Percentiles rank a stretch among this genome's conserved stretches.
Conservation (phyloP, 1,284 basidiomycete genomes). For the Ganoderma lingzhi region DNA sequence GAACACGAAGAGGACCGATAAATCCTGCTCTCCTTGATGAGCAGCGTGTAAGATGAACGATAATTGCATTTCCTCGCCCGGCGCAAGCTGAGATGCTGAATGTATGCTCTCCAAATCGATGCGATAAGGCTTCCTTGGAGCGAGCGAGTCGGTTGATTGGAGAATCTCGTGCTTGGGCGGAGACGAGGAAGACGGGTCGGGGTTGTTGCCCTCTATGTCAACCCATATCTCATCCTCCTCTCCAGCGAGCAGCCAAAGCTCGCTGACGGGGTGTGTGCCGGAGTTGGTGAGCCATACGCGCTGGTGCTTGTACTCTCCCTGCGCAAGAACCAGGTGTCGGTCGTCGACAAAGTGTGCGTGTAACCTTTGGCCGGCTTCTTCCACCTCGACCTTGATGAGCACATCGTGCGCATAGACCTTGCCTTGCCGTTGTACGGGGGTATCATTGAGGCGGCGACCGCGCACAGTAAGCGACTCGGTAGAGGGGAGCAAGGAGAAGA, state of each 20-base stretch:
- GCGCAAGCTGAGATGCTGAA: constrained; percentile 47
- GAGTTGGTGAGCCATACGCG: constrained; percentile 67
- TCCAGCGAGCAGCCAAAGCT: constrained; percentile 73
- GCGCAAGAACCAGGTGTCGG: constrained; percentile 55
- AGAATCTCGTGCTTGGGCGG: constrained; percentile 45
- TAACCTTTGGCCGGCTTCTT: constrained; percentile 66
- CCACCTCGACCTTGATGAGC: constrained; percentile 62
- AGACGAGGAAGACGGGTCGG: constrained; percentile 25
- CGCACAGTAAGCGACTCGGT: constrained; percentile 68
- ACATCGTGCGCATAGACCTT: constrained; percentile 73
- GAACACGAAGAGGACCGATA: constrained; percentile 72
- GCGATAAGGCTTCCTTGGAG: constrained; percentile 52
- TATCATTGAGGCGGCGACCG: constrained; percentile 75
- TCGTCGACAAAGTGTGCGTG: constrained; percentile 63
- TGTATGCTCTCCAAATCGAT: constrained; percentile 51
- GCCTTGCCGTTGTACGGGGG: constrained; percentile 68
- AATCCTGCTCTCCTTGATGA: constrained; percentile 53
- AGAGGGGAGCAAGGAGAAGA: constrained; percentile 70
- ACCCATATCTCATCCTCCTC: constrained; percentile 71
- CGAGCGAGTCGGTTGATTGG: constrained; percentile 63
- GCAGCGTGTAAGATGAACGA: constrained; percentile 63
- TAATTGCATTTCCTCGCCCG: constrained; percentile 58
- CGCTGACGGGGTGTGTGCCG: constrained; percentile 62
- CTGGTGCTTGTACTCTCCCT: constrained; percentile 69
- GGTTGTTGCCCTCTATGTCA: constrained; percentile 30